Percentiles rank a stretch among this genome's conserved stretches.
phyloP scores from a whole-genome alignment of 352 stramenopile species.

The Phytopythium helicoides region DNA sequence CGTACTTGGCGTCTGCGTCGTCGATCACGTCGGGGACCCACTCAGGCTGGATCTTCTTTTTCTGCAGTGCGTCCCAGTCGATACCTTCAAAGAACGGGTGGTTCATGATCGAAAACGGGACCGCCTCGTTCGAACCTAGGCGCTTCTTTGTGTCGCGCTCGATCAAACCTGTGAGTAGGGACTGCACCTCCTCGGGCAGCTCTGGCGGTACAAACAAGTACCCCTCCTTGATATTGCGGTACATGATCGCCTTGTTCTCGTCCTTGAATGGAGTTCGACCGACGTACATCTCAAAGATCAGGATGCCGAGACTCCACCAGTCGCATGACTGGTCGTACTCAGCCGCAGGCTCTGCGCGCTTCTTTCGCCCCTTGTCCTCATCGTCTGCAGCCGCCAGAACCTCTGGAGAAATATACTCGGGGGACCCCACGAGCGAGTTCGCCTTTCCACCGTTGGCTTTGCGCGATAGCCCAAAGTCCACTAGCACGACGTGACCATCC shows the following conservation, averaged over 20 bases:
- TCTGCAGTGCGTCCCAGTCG: slow-evolving; percentile 68
- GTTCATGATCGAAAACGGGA: too few relatives aligned
- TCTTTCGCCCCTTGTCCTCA: too few relatives aligned
- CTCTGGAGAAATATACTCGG: slow-evolving; percentile 85
- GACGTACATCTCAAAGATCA: slow-evolving; percentile 90
- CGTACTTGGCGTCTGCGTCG: slow-evolving; percentile 83
- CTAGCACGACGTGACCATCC: slow-evolving; percentile 83
- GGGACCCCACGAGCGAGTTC: slow-evolving; percentile 73
- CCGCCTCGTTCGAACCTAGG: slow-evolving; percentile 52
- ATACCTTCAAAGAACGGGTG: slow-evolving; percentile 75
- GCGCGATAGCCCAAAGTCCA: slow-evolving; percentile 91
- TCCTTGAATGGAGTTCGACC: slow-evolving; percentile 88
- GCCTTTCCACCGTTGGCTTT: slow-evolving; percentile 74
- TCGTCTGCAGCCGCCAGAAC: slow-evolving; percentile 80
- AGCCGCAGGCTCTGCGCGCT: too few relatives aligned
- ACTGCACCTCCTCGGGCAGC: slow-evolving; percentile 62
- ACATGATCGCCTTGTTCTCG: slow-evolving; percentile 83
- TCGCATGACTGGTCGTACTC: slow-evolving; percentile 87
- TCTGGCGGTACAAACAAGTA: slow-evolving; percentile 70
- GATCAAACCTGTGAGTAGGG: slow-evolving; percentile 73
- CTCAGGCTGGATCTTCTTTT: slow-evolving; percentile 79
- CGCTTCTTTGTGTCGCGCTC: slow-evolving; percentile 71
- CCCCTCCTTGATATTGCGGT: slow-evolving; percentile 89
- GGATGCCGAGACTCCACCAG: slow-evolving; percentile 91
- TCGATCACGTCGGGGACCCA: slow-evolving; percentile 84